Evolutionary conservation across 2,329 filamentous ascomycete species (phyloP).

Genomic region (Juglanconis juglandina): DNA sequence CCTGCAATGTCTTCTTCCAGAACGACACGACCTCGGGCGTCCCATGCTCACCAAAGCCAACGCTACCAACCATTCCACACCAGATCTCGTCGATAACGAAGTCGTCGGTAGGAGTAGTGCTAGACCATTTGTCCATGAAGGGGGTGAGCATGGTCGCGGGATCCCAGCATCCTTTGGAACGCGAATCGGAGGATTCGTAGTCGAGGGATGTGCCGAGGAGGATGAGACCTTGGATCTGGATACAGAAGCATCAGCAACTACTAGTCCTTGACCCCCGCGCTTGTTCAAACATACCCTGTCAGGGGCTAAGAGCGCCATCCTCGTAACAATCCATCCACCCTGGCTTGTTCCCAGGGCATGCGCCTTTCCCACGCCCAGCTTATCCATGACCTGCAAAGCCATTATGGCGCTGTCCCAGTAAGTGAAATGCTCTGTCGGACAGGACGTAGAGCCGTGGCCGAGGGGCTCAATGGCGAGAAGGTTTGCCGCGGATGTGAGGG

Average conservation of each 20-base stretch:
- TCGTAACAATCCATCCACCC: constrained; percentile 48
- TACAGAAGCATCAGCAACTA: neutral
- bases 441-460: constrained; percentile 47
- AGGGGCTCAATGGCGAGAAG: constrained; percentile 51
- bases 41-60: constrained; percentile 44
- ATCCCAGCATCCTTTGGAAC: constrained; percentile 48
- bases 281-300: constrained; percentile 33
- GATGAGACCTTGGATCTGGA: constrained; percentile 44
- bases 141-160: constrained; percentile 37
- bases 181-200: constrained; percentile 44
- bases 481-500: constrained; percentile 41
- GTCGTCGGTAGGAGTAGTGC: neutral
- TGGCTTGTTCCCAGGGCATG: constrained; percentile 51
- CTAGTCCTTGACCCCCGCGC: neutral
- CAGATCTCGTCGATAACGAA: constrained; percentile 47
- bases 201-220: constrained; percentile 52
- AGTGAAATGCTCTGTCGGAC: constrained; percentile 45
- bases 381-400: constrained; percentile 54
- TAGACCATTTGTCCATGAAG: constrained; percentile 40
- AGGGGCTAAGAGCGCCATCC: constrained; percentile 50
- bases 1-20: constrained; percentile 44
- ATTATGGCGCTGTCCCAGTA: constrained; percentile 55
- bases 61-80: constrained; percentile 40
- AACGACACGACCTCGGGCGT: constrained; percentile 36
- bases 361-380: constrained; percentile 43